Evolutionary conservation across 23 red algal genomes (phyloP).

Genomic region (Cyanidiococcus yangmingshanensis): DNA sequence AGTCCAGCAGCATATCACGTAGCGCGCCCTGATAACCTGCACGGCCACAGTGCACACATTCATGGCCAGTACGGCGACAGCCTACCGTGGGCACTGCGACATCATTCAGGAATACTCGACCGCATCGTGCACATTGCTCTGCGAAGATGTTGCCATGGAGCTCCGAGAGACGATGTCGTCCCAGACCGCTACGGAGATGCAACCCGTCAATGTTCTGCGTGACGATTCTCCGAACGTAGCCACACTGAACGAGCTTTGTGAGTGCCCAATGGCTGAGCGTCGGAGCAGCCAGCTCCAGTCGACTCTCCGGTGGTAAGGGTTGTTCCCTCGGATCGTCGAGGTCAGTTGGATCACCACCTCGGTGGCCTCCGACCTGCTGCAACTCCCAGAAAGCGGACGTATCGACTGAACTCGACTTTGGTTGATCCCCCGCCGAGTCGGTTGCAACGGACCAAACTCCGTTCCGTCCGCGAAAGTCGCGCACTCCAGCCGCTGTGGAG

Average conservation of each 20-base stretch:
- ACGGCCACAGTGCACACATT: neutral
- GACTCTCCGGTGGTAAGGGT: neutral
- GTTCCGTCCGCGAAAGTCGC: slow-evolving; percentile 21
- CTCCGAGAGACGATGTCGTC: slow-evolving; percentile 41
- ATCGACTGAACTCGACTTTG: neutral
- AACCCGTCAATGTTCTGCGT: slow-evolving; percentile 92
- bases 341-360: neutral
- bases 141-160: slow-evolving; percentile 82
- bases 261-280: slow-evolving; percentile 82
- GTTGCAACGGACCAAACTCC: slow-evolving; percentile 15
- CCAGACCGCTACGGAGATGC: slow-evolving; percentile 64
- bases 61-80: slow-evolving; percentile 24
- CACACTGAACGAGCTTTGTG: slow-evolving; percentile 21
- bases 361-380: neutral
- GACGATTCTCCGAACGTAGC: slow-evolving; percentile 49
- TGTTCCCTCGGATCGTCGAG: neutral
- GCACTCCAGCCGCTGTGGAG: slow-evolving; percentile 23
- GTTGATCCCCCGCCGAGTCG: neutral
- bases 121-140: slow-evolving; percentile 48
- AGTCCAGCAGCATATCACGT: slow-evolving; percentile 68
- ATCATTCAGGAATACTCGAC: slow-evolving; percentile 29
- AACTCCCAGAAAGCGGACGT: neutral
- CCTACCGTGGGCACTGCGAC: slow-evolving; percentile 47
- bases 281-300: slow-evolving; percentile 49
- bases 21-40: slow-evolving; percentile 16